Conservation (phyloP, 208 protist species). For the Trypanosoma congolense region DNA sequence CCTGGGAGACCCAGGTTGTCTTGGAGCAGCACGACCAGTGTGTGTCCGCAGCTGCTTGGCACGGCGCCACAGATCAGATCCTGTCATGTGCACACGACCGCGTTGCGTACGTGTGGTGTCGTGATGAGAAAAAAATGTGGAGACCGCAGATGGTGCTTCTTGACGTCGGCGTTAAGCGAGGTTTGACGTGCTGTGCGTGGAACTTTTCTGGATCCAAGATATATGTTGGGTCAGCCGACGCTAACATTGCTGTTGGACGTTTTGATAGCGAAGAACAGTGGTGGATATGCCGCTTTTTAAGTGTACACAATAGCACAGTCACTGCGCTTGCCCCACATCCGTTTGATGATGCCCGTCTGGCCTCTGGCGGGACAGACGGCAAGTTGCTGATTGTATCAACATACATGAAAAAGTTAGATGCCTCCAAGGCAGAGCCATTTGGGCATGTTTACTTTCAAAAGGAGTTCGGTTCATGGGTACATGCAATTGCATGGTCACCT, state of each 20-base stretch:
- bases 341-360: conserved; percentile 36
- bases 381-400: conserved; percentile 45
- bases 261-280: conserved; percentile 42
- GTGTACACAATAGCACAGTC: conserved; percentile 24
- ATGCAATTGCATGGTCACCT: conserved; percentile 26
- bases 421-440: conserved; percentile 12
- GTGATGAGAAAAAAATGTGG: conserved; percentile 23
- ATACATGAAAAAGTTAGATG: conserved; percentile 48
- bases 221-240: conserved; percentile 42
- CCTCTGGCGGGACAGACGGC: conserved; percentile 37
- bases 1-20: conserved; percentile 21
- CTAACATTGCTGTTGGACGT: conserved; percentile 51
- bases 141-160: conserved; percentile 30
- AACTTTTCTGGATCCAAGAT: conserved; percentile 42
- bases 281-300: conserved; percentile 51
- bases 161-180: conserved; percentile 26
- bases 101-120: conserved; percentile 30
- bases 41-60: conserved; percentile 27
- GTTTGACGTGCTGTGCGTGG: conserved; percentile 38
- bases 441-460: conserved; percentile 24
- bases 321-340: conserved; percentile 41
- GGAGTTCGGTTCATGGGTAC: conserved; percentile 27
- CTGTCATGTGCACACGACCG: conserved; percentile 31
- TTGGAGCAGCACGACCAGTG: conserved; percentile 36
- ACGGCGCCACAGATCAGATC: conserved; percentile 21